Evolutionary conservation across 75 land plant genomes (phyloP).

Genomic region (Selaginella tamariscina): DNA sequence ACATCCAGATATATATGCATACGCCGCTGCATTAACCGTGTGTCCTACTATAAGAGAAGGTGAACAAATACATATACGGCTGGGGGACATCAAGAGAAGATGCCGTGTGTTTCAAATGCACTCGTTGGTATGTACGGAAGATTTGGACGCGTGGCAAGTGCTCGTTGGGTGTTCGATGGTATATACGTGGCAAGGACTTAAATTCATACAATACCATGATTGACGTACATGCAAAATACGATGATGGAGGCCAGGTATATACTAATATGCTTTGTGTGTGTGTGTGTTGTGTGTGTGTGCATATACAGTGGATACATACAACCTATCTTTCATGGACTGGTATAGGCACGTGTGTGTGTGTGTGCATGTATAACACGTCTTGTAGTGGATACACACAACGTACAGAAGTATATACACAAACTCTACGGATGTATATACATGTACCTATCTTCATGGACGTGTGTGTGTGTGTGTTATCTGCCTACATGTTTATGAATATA

Average conservation of each 20-base stretch:
- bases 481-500: too few relatives aligned
- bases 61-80: not conserved
- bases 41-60: not conserved
- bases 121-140: not conserved
- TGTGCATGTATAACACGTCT: too few relatives aligned
- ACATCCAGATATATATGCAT: not conserved
- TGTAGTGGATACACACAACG: too few relatives aligned
- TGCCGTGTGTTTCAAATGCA: not conserved
- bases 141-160: not conserved
- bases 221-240: not conserved
- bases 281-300: too few relatives aligned
- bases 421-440: too few relatives aligned
- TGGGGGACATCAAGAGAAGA: not conserved
- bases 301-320: too few relatives aligned
- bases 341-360: too few relatives aligned
- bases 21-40: not conserved
- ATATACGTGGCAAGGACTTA: not conserved
- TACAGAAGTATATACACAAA: too few relatives aligned
- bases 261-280: too few relatives aligned
- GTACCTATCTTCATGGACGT: too few relatives aligned
- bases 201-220: not conserved
- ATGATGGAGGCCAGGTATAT: not conserved
- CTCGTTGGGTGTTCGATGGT: not conserved
- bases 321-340: too few relatives aligned
- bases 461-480: too few relatives aligned